phyloP scores from a whole-genome alignment of 441 rosid species.

The Gossypium trilobum region DNA sequence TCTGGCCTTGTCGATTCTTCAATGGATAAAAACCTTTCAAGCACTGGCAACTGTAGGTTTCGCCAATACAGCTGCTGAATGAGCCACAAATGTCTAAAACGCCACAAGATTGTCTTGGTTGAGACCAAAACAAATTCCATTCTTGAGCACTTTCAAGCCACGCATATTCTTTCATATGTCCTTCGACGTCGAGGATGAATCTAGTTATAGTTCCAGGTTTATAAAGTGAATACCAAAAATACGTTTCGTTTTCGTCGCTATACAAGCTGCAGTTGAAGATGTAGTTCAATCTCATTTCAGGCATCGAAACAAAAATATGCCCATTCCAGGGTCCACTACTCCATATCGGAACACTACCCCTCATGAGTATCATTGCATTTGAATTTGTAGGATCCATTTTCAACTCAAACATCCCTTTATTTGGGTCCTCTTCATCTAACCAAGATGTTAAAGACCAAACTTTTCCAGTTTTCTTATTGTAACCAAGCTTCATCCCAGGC shows the following conservation, averaged over 20 bases:
- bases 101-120: background rate
- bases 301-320: background rate
- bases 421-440: constrained; percentile 7
- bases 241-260: constrained; percentile 14
- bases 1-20: background rate
- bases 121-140: constrained; percentile 3
- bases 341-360: background rate
- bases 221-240: background rate
- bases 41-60: background rate
- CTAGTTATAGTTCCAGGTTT: background rate
- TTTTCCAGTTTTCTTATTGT: background rate
- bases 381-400: constrained; percentile 8
- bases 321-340: constrained; percentile 8
- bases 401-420: background rate
- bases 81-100: background rate
- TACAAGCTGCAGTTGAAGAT: constrained; percentile 11
- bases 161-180: background rate
- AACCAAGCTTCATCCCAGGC: constrained; percentile 16
- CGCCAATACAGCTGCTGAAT: background rate
- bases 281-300: constrained; percentile 11
- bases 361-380: background rate
- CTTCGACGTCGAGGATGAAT: background rate
- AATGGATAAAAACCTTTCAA: constrained; percentile 9
- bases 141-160: background rate
- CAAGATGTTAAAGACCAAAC: constrained; percentile 16